Base-by-base conservation (phyloP, 2,329 filamentous ascomycete genomes). In the Zasmidium angulare region DNA sequence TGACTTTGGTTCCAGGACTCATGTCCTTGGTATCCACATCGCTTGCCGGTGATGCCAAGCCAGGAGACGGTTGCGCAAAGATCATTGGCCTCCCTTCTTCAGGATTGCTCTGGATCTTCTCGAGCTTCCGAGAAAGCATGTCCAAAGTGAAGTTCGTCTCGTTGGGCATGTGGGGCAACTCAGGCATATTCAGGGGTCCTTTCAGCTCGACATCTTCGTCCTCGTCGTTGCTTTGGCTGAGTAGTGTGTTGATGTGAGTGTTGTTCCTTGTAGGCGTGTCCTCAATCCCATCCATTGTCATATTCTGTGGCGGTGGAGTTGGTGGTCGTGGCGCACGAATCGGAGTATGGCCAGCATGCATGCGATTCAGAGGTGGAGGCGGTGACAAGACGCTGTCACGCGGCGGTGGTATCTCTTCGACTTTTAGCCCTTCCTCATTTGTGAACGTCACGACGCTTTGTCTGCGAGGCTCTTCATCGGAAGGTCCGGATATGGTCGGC, bases 261-360 rank as follows among this genome's bases (percentile, higher is more conserved):
- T 75, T 75, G 60, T 66, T 65, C 4, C 70, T 66, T 7, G 73
- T 75, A 0, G 73, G 73, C 1, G 73, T 75, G 48, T 74, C 73
- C 26, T 72, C 70, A 17, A 72, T 64, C 22, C 63, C 70, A 14
- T 71, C 67, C 51, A 70, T 52, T 1, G 63, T 46, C 55, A 70
- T 59, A 24, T 66, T 63, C 50, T 65, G 53, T 22, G 67, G 67
- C 12, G 67, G 71, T 56, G 64, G 69, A n/a, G 64, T 71, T 3
- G 64, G 63, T 46, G 64, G 69, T 46, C 70, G 64, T 31, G 71
- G 68, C 3, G 63, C 62, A 36, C 67, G 69, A 12, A 74, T 56
- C 1, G 72, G 73, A 6, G 73, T 75, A 59, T 74, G 72, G 1
- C 73, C 72, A 17, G 73, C 73, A 54, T 68, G 50, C 24, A 61